Conservation (phyloP, 352 stramenopile genomes). For the Globisporangium camurandrum region DNA sequence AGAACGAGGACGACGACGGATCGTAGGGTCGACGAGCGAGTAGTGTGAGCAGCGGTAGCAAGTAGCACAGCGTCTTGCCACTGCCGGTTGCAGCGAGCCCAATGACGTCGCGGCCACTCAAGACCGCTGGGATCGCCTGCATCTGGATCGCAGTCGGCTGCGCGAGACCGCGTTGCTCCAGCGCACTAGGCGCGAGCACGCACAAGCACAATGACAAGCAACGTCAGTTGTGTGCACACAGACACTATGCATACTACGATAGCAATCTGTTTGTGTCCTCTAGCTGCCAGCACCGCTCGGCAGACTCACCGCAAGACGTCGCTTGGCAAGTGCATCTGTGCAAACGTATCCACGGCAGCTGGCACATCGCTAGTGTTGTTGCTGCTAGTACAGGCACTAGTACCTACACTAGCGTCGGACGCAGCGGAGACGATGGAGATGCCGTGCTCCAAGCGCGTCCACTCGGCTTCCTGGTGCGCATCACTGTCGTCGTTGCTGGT, state of each 20-base stretch:
- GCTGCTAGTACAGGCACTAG: slow-evolving; percentile 19
- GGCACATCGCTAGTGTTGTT: slow-evolving; percentile 22
- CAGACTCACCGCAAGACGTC: slow-evolving; percentile 13
- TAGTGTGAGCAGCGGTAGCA: slow-evolving; percentile 85
- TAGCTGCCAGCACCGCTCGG: neutral
- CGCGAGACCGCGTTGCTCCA: slow-evolving; percentile 40
- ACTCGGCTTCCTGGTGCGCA: slow-evolving; percentile 28
- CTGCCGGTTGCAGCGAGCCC: slow-evolving; percentile 90
- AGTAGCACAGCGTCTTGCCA: slow-evolving; percentile 95
- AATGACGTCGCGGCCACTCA: slow-evolving; percentile 88
- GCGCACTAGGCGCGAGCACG: too few relatives aligned
- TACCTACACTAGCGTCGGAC: neutral
- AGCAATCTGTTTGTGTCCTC: neutral
- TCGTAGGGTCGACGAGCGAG: slow-evolving; percentile 18
- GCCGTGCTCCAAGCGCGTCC: slow-evolving; percentile 44
- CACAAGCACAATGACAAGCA: too few relatives aligned
- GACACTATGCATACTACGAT: too few relatives aligned
- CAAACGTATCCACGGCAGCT: slow-evolving; percentile 26
- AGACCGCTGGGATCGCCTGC: slow-evolving; percentile 83
- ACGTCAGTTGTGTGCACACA: neutral
- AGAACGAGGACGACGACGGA: slow-evolving; percentile 55
- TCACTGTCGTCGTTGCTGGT: neutral
- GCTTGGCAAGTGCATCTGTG: slow-evolving; percentile 21
- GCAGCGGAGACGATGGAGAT: slow-evolving; percentile 16
- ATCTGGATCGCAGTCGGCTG: slow-evolving; percentile 96